These are phyloP conservation scores for Skeletonema costatum DNA, from an alignment of 108 stramenopile species.

Conservation along the genomic window DNA sequence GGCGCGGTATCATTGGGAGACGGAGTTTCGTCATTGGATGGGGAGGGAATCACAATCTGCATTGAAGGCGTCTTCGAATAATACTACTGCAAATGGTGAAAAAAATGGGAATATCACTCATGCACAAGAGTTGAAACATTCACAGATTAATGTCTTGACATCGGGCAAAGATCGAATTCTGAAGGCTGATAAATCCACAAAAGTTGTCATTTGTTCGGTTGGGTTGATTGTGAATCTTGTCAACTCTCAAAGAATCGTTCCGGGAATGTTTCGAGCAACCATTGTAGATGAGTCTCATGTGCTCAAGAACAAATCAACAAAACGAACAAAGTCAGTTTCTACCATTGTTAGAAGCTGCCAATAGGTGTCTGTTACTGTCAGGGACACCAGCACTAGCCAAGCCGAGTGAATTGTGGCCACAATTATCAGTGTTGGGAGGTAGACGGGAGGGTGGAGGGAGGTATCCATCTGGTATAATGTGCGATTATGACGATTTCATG, in stretches of 20 bases:
- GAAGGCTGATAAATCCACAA: conserved; percentile 42
- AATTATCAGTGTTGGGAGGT: conserved; percentile 83
- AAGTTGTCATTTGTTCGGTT: conserved; percentile 85
- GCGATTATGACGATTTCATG: conserved; percentile 71
- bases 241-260: conserved; percentile 42
- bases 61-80: conserved; percentile 20
- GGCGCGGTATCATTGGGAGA: conserved; percentile 95
- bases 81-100: neutral
- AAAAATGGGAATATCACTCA: neutral
- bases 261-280: conserved; percentile 81
- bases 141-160: conserved; percentile 77
- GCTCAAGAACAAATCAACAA: conserved; percentile 87
- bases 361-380: conserved; percentile 84
- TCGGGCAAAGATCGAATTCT: conserved; percentile 63
- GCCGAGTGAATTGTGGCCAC: conserved; percentile 94
- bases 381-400: conserved; percentile 97
- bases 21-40: conserved; percentile 89
- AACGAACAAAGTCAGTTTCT: conserved; percentile 84
- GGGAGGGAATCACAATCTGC: conserved; percentile 35
- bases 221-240: conserved; percentile 75
- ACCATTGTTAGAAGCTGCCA: conserved; percentile 79
- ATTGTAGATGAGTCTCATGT: conserved; percentile 98
- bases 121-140: conserved; percentile 29
- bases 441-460: conserved; percentile 25
- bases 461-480: conserved; percentile 59